Base-by-base conservation (phyloP, 768 basidiomycete species). In the Collybia mongolica region DNA sequence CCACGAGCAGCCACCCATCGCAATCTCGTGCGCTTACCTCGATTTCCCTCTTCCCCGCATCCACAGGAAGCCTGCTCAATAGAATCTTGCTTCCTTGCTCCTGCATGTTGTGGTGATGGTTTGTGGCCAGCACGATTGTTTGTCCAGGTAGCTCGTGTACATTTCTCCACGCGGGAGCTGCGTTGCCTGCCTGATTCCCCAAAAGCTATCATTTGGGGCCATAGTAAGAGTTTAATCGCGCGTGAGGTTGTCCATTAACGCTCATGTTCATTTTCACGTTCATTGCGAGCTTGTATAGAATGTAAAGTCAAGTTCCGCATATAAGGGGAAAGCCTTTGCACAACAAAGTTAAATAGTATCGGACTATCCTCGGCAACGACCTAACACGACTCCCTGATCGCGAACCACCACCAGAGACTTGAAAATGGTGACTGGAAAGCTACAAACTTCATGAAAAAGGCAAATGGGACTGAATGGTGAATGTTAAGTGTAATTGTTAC, bases 31-130 rank as follows among this genome's bases (percentile, higher is more conserved):
- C 60, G 28, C 73, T 65, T 60, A 83, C 88, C 74, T 86, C 81
- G 29, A 90, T 77, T 54, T 90, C 88, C 44, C 72, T 72, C 52
- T 86, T 83, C 14, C 70, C 74, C 15, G 89, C 88, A 63, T 90
- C 88, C n/a, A 72, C 54, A 1, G 88, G 88, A 5, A 90, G 70
- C 51, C 71, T 72, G 52, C 82, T 86, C 46, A 89, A 63, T 39
- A 90, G 70, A 15, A 90, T 86, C 62, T 81, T 87, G 65, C 85
- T 88, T 6, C 82, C 84, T 19, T 55, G 53, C n/a, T 69, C 67
- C 32, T 32, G 32, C 7, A 60, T 49, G 32, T 49, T 50, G 45
- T 60, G 58, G 45, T 60, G 58, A 37, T 64, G 75, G 40, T 63
- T 71, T 49, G 68, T 76, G 51, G 58, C 59, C 12, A 49, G 55